These are phyloP conservation scores for Cordyceps fumosorosea DNA, from an alignment of 2,329 filamentous ascomycete genomes.

Conservation along the genomic window DNA sequence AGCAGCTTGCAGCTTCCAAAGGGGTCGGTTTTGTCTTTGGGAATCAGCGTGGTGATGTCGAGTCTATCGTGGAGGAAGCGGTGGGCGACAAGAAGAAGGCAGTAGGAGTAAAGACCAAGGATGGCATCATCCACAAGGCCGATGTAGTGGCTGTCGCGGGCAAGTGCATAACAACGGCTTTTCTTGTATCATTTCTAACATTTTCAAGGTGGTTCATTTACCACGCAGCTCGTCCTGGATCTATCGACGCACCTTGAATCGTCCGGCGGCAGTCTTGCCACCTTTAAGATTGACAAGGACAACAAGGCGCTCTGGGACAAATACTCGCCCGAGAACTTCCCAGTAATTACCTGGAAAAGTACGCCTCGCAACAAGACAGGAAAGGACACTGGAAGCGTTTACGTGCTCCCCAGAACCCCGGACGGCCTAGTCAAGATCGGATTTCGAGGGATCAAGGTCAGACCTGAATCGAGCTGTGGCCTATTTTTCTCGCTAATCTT, in stretches of 20 bases:
- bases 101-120: slow-evolving; percentile 18
- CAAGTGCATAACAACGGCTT: not conserved
- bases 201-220: slow-evolving; percentile 24
- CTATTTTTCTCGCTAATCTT: not conserved
- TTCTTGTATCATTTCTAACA: not conserved
- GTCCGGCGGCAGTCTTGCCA: slow-evolving; percentile 24
- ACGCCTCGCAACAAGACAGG: slow-evolving; percentile 20
- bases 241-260: slow-evolving; percentile 25
- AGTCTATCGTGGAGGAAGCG: slow-evolving; percentile 18
- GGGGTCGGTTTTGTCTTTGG: slow-evolving; percentile 24
- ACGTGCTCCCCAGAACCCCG: slow-evolving; percentile 23
- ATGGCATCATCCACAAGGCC: slow-evolving; percentile 17
- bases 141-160: slow-evolving; percentile 22
- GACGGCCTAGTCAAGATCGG: slow-evolving; percentile 25
- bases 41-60: slow-evolving; percentile 19
- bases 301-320: slow-evolving; percentile 24
- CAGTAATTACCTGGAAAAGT: slow-evolving; percentile 27
- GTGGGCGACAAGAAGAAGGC: slow-evolving; percentile 14
- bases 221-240: slow-evolving; percentile 24
- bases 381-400: slow-evolving; percentile 25
- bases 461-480: not conserved
- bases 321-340: slow-evolving; percentile 26
- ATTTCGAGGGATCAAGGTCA: slow-evolving; percentile 23
- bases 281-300: slow-evolving; percentile 21
- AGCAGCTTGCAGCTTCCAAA: slow-evolving; percentile 17